These are phyloP conservation scores for Podochytrium sp. DNA, from an alignment of 192 early-diverging fungal species.

Conservation along the genomic window DNA sequence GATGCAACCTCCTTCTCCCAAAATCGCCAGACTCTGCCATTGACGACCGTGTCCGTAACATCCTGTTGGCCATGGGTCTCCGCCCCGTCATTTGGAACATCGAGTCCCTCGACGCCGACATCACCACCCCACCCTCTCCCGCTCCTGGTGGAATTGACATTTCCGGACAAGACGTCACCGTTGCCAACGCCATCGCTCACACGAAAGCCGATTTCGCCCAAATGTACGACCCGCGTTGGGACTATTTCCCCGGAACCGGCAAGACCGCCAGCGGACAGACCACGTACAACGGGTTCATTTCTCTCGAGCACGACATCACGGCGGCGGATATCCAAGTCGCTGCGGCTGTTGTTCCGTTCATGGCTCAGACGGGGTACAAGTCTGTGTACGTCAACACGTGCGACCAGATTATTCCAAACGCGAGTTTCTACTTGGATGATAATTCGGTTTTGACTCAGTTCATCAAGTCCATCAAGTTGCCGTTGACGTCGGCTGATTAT, in stretches of 20 bases:
- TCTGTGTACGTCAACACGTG: constrained; percentile 28
- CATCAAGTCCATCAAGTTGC: constrained; percentile 29
- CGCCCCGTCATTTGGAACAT: constrained; percentile 42
- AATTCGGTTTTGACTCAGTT: constrained; percentile 19
- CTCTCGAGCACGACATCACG: constrained; percentile 46
- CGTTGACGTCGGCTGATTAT: constrained; percentile 23
- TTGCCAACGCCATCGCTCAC: constrained; percentile 6
- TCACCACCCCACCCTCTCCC: neutral
- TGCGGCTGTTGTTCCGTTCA: neutral
- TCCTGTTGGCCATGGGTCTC: constrained; percentile 62
- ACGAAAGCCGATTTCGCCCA: constrained; percentile 1
- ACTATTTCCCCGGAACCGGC: constrained; percentile 28
- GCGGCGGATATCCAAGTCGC: constrained; percentile 17
- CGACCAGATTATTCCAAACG: constrained; percentile 28
- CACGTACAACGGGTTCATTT: constrained; percentile 41
- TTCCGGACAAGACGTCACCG: constrained; percentile 8
- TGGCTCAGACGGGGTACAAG: neutral
- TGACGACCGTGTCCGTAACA: constrained; percentile 72
- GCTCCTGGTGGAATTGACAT: constrained; percentile 22
- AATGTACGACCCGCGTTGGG: constrained; percentile 26
- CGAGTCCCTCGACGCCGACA: constrained; percentile 38
- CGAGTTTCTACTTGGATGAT: constrained; percentile 31
- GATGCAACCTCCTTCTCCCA: neutral
- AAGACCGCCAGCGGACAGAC: neutral
- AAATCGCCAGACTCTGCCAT: constrained; percentile 57